A percentile compares a stretch with the other conserved stretches of the same genome.
These are phyloP conservation scores for Debaryomyces sp. DNA, from an alignment of 1,139 yeast species.

Conservation along the genomic window DNA sequence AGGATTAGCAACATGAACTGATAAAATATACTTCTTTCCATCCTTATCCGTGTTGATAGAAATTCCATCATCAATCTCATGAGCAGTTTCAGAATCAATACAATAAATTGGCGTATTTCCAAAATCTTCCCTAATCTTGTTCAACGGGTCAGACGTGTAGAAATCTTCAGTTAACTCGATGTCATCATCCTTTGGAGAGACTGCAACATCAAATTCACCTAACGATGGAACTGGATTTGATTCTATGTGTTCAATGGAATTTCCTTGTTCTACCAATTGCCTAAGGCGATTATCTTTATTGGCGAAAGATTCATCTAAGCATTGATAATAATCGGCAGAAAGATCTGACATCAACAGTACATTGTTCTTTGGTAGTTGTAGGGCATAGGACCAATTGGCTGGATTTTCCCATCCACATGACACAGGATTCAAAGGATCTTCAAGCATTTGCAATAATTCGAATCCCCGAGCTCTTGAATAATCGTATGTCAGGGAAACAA, in stretches of 20 bases:
- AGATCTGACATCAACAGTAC: slow-evolving; percentile 41
- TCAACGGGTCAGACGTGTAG: slow-evolving; percentile 37
- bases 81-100: slow-evolving; percentile 79
- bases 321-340: slow-evolving; percentile 46
- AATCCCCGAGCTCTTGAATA: slow-evolving; percentile 53
- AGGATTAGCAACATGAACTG: slow-evolving; percentile 90
- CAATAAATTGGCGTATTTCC: slow-evolving; percentile 66
- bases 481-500: slow-evolving; percentile 33
- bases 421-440: slow-evolving; percentile 10
- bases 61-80: slow-evolving; percentile 94
- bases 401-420: slow-evolving; percentile 45
- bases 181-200: neutral
- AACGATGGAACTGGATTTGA: neutral
- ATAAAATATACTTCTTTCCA: slow-evolving; percentile 41
- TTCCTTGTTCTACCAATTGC: neutral
- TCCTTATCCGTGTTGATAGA: slow-evolving; percentile 48
- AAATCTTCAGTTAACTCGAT: slow-evolving; percentile 24
- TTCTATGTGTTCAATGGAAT: neutral
- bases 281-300: neutral
- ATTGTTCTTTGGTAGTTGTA: slow-evolving; percentile 43
- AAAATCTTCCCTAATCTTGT: slow-evolving; percentile 35
- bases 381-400: slow-evolving; percentile 43
- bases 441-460: slow-evolving; percentile 36
- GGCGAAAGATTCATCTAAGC: slow-evolving; percentile 21
- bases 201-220: neutral